Evolutionary conservation across 805 yeast genomes (phyloP), one percentile per base, ranked within the genome.

Genomic region (Yarrowia deformans): DNA sequence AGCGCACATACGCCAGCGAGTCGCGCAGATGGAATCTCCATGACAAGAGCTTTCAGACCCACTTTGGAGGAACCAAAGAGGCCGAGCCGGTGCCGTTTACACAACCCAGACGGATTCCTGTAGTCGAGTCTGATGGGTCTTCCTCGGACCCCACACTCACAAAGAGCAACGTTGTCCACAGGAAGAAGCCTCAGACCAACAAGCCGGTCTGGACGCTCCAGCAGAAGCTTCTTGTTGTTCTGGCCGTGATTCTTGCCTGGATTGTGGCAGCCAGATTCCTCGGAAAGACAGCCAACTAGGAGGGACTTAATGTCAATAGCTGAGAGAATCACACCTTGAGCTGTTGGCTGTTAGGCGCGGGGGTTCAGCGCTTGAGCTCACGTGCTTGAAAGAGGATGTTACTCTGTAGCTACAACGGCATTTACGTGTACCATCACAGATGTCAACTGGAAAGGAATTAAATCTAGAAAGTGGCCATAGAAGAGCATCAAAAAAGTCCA

Each of bases 11-110:
- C 70, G 96, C 97, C 3, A 77, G 74, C 37, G 84, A 83, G 50
- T 87, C 93, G 67, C 83, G 83, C 72, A 80, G 80, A 34, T 93
- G 88, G 87, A 93, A 93, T 77, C 50, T 43, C 10, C 29, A 43
- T 19, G 52, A 66, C 37, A 50, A 54, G 45, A 49, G 56, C 35
- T 63, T 63, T 32, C 45, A 23, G 45, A 34, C 68, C 1, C 68
- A 63, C 37, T 63, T 63, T 39, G 68, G 68, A 5, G 68, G 56
- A 14, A 49, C 56, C 39, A 40, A 48, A 32, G 48, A 48, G 37
- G 55, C 68, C 23, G 56, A 48, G 37, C 56, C 56, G 5, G 37
- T 37, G 46, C 29, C 55, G 4, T 40, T 48, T n/a, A 12, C 19
- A 23, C 45, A 29, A 10, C 45, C 68, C 12, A 29, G 46, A n/a